Evolutionary conservation across 495 filamentous ascomycete genomes (phyloP).

Genomic region (Penicillium ucsense): DNA sequence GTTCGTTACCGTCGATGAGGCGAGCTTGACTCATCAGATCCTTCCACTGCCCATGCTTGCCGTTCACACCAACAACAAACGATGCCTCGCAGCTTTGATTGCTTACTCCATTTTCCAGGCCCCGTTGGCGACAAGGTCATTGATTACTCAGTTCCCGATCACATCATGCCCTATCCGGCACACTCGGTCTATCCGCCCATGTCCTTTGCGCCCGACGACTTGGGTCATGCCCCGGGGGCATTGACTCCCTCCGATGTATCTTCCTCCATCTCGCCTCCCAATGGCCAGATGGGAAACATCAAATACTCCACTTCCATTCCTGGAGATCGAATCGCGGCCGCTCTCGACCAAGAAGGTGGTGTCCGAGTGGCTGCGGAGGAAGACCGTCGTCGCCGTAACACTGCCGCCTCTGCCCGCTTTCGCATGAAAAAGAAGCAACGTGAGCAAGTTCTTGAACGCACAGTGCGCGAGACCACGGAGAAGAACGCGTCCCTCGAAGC

Average conservation of each 20-base stretch:
- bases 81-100: constrained; percentile 10
- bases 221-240: constrained; percentile 29
- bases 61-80: background rate
- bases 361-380: constrained; percentile 81
- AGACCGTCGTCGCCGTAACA: constrained; percentile 94
- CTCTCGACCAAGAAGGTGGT: constrained; percentile 32
- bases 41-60: background rate
- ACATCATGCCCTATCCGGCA: constrained; percentile 36
- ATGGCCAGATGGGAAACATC: constrained; percentile 35
- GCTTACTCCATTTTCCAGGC: constrained; percentile 20
- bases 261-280: constrained; percentile 39
- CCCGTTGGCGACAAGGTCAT: constrained; percentile 31
- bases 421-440: constrained; percentile 99
- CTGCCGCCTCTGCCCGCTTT: constrained; percentile 88
- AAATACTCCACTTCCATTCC: constrained; percentile 39
- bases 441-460: constrained; percentile 84
- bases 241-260: constrained; percentile 39
- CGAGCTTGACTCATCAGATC: background rate
- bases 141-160: constrained; percentile 35
- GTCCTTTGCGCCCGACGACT: constrained; percentile 33
- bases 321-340: constrained; percentile 34
- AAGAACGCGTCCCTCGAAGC: constrained; percentile 71
- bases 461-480: constrained; percentile 82
- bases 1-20: too few species aligned
- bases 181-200: constrained; percentile 39